Evolutionary conservation across 805 yeast species (phyloP), one percentile per base, ranked within the genome.

Genomic region (Wickerhamomyces chambardii): DNA sequence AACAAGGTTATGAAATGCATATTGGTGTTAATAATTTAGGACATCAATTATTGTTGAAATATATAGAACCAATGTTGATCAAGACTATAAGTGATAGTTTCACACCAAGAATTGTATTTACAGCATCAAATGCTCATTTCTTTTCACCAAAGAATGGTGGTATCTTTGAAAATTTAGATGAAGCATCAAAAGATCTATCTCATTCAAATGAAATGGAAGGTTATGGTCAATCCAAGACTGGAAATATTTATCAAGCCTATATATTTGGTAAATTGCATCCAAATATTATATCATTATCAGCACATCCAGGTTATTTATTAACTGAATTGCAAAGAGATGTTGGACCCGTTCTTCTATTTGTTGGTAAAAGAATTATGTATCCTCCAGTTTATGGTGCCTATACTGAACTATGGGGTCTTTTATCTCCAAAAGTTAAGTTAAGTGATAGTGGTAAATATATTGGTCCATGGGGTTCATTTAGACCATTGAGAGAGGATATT

Each of bases 181-280:
- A 45, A n/a, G 40, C 44, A 34, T 28, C 24, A 6, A 18, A 26
- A 3, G 16, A 24, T 14, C 12, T 24, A 12, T 11, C 6, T 24
- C 9, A 24, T 11, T 24, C 27, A 9, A 9, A 15, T 12, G 28
- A 25, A 17, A 36, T 25, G 17, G 25, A 4, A 10, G 22, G 36
- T 9, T 44, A 71, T 43, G 65, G 62, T 5, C 69, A 66, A 45
- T 58, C 68, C 19, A 71, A 71, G 48, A 68, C 72, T 1, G 55
- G 60, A 22, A 55, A 56, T 35, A 42, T 59, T 24, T 53, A 58
- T 30, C 63, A 61, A 44, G 51, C 67, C 1, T 46, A 50, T 14
- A 47, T 52, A 31, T 67, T 68, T 65, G 42, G 59, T 2, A 38
- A 40, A 29, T 30, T 46, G 15, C 59, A 64, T 6, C 27, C 27